Base-by-base conservation (phyloP, 2,329 filamentous ascomycete species). In the Myotisia sp. region DNA sequence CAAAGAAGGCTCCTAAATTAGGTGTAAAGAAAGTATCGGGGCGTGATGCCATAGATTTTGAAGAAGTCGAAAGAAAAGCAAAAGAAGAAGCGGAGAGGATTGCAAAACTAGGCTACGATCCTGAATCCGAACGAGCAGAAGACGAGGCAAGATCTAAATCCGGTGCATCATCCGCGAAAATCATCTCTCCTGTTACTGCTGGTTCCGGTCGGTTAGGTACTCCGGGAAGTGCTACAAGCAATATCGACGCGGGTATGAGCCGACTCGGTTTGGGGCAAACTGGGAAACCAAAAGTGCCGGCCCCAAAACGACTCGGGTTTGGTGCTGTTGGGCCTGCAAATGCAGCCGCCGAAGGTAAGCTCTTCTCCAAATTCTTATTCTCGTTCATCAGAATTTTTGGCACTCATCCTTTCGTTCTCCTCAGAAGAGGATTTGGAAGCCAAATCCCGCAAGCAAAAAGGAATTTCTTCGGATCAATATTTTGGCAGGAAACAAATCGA, bases 1-100 rank as follows among this genome's bases (percentile, higher is more conserved):
- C 79, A 20, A 90, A 87, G 66, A 90, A 86, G 65, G 68, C 67
- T 5, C 66, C 71, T 28, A 92, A 92, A 64, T 69, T 95, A 7
- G 90, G 87, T 22, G 87, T 77, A 18, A 95, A 95, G 73, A 95
- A 95, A 67, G 73, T 92, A 21, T 73, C 69, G 3, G 63, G 63
- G 20, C 70, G 67, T 29, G 80, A 86, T 44, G 63, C 76, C 8
- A 86, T 98, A 42, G 87, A 98, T 62, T 98, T 98, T 50, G 90
- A 98, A 44, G 90, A 87, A 56, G 90, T 86, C 3, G 90, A 98
- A 67, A 84, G 82, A 59, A 93, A 92, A 62, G 90, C 90, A 27
- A 92, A 87, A 58, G 90, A 95, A 59, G 90, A 98, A 59, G 90
- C 86, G 2, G 90, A 95, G 58, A 78, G 90, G 46, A 90, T 94